Percentiles rank a stretch among this genome's conserved stretches.
Evolutionary conservation across 2,329 filamentous ascomycete genomes (phyloP).

Genomic region (Didymella exigua): DNA sequence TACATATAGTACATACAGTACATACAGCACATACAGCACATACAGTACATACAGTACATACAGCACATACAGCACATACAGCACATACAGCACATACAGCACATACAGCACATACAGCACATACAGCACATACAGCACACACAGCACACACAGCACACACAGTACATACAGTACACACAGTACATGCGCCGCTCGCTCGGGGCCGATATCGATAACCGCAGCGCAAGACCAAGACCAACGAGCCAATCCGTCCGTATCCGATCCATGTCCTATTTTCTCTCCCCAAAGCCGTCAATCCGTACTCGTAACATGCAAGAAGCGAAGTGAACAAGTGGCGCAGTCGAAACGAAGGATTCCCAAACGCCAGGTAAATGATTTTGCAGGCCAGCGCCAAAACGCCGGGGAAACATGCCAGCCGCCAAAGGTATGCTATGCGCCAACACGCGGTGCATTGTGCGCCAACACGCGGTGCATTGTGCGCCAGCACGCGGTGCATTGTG

Average conservation of each 20-base stretch:
- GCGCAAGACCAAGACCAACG: no score
- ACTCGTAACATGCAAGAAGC: slow-evolving; percentile 1
- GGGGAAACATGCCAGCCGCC: background rate
- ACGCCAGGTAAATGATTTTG: slow-evolving; percentile 19
- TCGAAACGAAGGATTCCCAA: slow-evolving; percentile 1
- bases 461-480: slow-evolving; percentile 25
- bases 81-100: no score
- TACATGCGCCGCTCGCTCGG: background rate
- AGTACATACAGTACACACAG: no score
- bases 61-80: no score
- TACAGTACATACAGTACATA: no score
- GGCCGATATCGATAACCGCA: no score
- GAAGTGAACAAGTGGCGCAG: slow-evolving; percentile 7
- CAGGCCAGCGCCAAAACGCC: slow-evolving; percentile 14
- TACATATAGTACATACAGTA: no score
- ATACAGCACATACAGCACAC: no score
- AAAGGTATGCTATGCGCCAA: background rate
- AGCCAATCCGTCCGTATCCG: background rate
- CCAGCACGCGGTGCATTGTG: background rate
- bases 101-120: no score
- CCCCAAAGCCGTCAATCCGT: slow-evolving; percentile 4
- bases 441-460: slow-evolving; percentile 3
- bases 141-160: no score
- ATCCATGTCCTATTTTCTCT: background rate
- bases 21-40: no score